phyloP scores from a whole-genome alignment of 495 filamentous ascomycete species.

The Trichoderma virens region DNA sequence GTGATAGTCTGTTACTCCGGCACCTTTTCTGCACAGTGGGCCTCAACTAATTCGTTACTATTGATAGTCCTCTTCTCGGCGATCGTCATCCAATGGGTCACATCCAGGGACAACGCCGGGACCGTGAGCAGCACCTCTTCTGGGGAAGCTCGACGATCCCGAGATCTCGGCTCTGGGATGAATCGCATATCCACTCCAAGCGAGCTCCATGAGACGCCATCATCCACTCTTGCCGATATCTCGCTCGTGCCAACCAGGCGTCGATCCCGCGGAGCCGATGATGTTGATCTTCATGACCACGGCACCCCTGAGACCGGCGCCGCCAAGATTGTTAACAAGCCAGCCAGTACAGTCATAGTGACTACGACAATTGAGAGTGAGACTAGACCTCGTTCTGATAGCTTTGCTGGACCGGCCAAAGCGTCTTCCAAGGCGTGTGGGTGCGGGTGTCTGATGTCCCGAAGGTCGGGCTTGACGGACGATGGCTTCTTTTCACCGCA shows the following conservation, averaged over 20 bases:
- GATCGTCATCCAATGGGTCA: constrained; percentile 47
- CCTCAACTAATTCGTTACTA: neutral
- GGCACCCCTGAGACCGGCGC: neutral
- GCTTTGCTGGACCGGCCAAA: neutral
- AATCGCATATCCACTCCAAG: constrained; percentile 1
- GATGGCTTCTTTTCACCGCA: neutral
- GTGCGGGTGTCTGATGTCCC: neutral
- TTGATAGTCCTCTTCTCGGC: constrained; percentile 42
- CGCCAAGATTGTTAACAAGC: neutral
- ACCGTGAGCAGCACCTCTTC: constrained; percentile 12
- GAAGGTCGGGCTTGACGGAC: neutral
- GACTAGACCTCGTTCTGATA: neutral
- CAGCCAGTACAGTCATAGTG: neutral
- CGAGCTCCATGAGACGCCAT: constrained; percentile 1
- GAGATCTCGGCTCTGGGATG: neutral
- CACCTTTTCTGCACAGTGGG: neutral
- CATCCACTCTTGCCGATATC: neutral
- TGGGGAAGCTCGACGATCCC: neutral
- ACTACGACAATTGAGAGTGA: constrained; percentile 10
- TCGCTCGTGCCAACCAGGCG: constrained; percentile 9
- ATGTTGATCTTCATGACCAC: neutral
- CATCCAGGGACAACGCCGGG: constrained; percentile 34
- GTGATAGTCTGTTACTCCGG: constrained; percentile 34
- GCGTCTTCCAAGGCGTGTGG: neutral
- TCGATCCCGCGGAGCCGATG: neutral